These are phyloP conservation scores for Cucurbita maxima DNA, from an alignment of 306 rosid genomes.

Conservation along the genomic window DNA sequence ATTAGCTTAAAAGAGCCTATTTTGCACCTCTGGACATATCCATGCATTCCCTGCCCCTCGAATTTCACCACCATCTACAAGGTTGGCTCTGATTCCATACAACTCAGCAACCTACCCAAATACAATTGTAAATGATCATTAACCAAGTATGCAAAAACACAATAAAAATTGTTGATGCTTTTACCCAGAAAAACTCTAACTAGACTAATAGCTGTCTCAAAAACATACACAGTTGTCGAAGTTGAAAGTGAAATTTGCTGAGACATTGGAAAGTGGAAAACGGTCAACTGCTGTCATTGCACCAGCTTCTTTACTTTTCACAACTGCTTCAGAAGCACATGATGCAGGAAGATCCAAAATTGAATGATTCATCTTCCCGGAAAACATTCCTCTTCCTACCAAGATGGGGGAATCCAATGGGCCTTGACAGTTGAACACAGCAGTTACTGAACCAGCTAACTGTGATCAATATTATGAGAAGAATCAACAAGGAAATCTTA, in stretches of 20 bases:
- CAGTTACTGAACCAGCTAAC: constrained; percentile 89
- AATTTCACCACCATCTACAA: constrained; percentile 96
- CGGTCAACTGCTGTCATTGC: constrained; percentile 90
- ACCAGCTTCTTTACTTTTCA: constrained; percentile 74
- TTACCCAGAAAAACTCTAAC: not conserved
- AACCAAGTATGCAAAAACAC: not conserved
- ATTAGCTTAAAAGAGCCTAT: not conserved
- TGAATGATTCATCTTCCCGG: constrained; percentile 53
- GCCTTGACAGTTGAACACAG: constrained; percentile 96
- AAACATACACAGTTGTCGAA: constrained; percentile 78
- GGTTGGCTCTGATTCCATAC: constrained; percentile 84
- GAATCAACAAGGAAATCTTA: not conserved
- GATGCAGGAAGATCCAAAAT: constrained; percentile 43
- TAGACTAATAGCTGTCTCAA: not conserved
- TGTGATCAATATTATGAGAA: constrained; percentile 32
- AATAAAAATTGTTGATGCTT: not conserved
- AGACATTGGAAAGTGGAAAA: constrained; percentile 69
- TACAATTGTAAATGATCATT: constrained; percentile 1
- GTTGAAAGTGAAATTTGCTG: constrained; percentile 93
- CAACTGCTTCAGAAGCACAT: constrained; percentile 60
- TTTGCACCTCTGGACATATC: constrained; percentile 87
- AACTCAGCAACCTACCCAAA: constrained; percentile 75
- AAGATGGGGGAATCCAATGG: constrained; percentile 77
- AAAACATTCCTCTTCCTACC: constrained; percentile 93
- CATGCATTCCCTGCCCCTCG: constrained; percentile 98